Conservation (phyloP, 2,329 filamentous ascomycete species). For the Celoporthe dispersa region DNA sequence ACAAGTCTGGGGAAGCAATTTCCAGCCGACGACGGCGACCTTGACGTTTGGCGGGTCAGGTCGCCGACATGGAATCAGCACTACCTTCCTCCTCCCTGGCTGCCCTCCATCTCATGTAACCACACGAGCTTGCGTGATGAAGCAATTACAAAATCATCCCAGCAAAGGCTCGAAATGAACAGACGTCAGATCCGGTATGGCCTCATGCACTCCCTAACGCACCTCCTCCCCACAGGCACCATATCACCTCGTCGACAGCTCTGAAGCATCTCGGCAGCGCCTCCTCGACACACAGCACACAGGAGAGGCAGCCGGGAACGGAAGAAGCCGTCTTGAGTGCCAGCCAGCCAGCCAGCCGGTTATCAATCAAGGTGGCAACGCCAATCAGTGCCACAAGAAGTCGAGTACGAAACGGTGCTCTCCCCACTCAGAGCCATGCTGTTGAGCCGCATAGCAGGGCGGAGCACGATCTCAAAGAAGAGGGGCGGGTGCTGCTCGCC, state of each 20-base stretch:
- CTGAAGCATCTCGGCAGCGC: neutral
- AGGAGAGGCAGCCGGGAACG: neutral
- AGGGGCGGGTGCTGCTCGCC: neutral
- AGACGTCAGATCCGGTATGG: neutral
- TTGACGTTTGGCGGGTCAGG: constrained; percentile 6
- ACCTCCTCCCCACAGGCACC: neutral
- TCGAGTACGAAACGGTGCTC: neutral
- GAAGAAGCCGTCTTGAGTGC: neutral
- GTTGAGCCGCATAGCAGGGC: constrained; percentile 6
- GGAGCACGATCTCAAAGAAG: neutral
- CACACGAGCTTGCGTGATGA: neutral
- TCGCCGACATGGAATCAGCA: constrained; percentile 2
- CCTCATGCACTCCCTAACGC: neutral
- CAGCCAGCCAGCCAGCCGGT: neutral
- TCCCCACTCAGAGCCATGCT: neutral
- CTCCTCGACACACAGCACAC: neutral
- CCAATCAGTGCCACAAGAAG: neutral
- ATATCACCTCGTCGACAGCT: neutral
- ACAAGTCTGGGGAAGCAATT: constrained; percentile 9
- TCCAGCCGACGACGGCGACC: neutral
- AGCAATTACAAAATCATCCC: constrained; percentile 1
- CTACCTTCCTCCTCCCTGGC: neutral
- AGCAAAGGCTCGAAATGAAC: neutral
- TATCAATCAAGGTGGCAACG: neutral
- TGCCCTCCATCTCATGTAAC: neutral